Percentiles rank a stretch among this genome's conserved stretches.
These are phyloP conservation scores for Rhynchospora breviuscula DNA, from an alignment of 176 grass and related monocot species.

Conservation along the genomic window DNA sequence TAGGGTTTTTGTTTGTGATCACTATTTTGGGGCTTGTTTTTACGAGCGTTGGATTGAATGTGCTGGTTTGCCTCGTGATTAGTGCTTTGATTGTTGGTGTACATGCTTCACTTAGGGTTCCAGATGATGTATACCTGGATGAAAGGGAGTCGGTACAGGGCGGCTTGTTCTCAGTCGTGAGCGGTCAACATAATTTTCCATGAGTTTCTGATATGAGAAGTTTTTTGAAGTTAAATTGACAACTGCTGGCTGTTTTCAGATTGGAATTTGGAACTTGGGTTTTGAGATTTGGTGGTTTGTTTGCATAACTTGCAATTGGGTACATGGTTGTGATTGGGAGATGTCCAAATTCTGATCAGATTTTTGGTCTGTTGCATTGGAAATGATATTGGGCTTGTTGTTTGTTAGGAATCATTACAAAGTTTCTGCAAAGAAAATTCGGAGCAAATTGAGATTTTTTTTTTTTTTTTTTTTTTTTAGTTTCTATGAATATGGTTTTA, in stretches of 20 bases:
- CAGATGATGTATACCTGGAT: slow-evolving; percentile 62
- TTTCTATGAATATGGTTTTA: slow-evolving; percentile 7
- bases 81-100: slow-evolving; percentile 40
- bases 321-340: not conserved
- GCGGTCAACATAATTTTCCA: slow-evolving; percentile 35
- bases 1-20: slow-evolving; percentile 42
- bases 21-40: slow-evolving; percentile 70
- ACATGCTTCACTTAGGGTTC: slow-evolving; percentile 57
- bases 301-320: not conserved
- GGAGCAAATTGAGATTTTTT: not conserved
- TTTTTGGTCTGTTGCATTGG: not conserved
- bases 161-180: slow-evolving; percentile 44
- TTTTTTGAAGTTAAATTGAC: not conserved
- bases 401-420: not conserved
- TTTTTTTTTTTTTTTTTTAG: not conserved
- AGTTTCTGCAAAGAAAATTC: not conserved
- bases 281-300: not conserved
- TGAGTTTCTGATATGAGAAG: slow-evolving; percentile 2
- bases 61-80: slow-evolving; percentile 61
- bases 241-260: slow-evolving; percentile 1
- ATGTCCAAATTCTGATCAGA: not conserved
- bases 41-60: slow-evolving; percentile 69
- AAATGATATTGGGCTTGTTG: not conserved
- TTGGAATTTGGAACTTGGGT: slow-evolving; percentile 5
- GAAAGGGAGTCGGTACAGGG: slow-evolving; percentile 55